A percentile compares a stretch with the other conserved stretches of the same genome.
Evolutionary conservation across 1,139 yeast species (phyloP).

Genomic region (Pichia sp.): DNA sequence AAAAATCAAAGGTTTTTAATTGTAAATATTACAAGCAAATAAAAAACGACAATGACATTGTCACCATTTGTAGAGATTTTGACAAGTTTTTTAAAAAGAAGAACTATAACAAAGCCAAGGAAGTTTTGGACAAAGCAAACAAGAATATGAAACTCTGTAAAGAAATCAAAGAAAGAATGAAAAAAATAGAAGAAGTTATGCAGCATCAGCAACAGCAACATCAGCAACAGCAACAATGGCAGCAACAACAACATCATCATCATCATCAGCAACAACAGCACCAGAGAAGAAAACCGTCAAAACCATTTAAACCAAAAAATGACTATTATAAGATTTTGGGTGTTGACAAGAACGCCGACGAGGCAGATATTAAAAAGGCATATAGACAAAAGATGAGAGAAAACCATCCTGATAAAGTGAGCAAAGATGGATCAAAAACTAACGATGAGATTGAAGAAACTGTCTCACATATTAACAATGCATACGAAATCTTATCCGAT

Average conservation of each 20-base stretch:
- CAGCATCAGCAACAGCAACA: conserved; percentile 35
- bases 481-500: conserved; percentile 77
- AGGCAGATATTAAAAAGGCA: conserved; percentile 70
- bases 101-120: conserved; percentile 14
- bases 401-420: conserved; percentile 88
- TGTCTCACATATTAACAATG: conserved; percentile 90
- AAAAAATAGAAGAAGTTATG: conserved; percentile 23
- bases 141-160: conserved; percentile 15
- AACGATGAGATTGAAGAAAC: conserved; percentile 62
- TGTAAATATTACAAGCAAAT: conserved; percentile 5
- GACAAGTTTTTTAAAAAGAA: conserved; percentile 17
- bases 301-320: conserved; percentile 31
- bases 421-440: conserved; percentile 32
- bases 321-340: conserved; percentile 82
- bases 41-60: conserved; percentile 9
- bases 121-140: conserved; percentile 12
- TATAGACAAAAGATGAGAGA: conserved; percentile 71
- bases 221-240: conserved; percentile 39
- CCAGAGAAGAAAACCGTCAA: conserved; percentile 38
- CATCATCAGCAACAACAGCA: conserved; percentile 43
- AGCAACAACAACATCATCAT: conserved; percentile 36
- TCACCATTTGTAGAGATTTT: conserved; percentile 17
- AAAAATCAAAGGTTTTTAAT: conserved; percentile 1
- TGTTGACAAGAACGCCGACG: conserved; percentile 58
- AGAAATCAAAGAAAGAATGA: conserved; percentile 5